phyloP scores from a whole-genome alignment of 768 basidiomycete species.

The Cystobasidiopsis lactophilus region DNA sequence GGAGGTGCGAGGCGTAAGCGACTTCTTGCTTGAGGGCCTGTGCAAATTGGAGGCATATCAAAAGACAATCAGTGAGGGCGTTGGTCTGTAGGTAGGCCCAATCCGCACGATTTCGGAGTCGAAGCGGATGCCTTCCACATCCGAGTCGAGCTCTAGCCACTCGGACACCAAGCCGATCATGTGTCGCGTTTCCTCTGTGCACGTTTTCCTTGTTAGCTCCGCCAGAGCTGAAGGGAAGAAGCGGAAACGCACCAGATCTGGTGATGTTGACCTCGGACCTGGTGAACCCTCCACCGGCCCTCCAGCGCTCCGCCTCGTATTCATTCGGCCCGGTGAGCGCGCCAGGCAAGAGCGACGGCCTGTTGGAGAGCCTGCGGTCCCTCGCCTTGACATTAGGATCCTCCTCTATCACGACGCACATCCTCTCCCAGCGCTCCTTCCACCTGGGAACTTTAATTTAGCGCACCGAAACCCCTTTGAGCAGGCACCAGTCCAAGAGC shows the following conservation, averaged over 20 bases:
- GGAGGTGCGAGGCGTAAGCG: conserved; percentile 76
- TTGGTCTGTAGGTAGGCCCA: conserved; percentile 9
- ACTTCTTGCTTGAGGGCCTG: conserved; percentile 90
- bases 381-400: background rate
- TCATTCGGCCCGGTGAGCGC: conserved; percentile 23
- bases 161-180: conserved; percentile 60
- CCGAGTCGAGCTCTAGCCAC: conserved; percentile 84
- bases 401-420: conserved; percentile 39
- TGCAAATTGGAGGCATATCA: no score
- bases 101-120: conserved; percentile 75
- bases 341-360: background rate
- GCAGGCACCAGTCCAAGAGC: conserved; percentile 28
- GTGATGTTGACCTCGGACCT: conserved; percentile 74
- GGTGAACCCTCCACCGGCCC: conserved; percentile 53
- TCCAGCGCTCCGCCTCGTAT: conserved; percentile 47
- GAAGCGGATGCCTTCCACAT: conserved; percentile 80
- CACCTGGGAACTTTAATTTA: conserved; percentile 65
- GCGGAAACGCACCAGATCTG: conserved; percentile 45
- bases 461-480: no score
- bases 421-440: conserved; percentile 65
- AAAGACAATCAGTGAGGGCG: background rate
- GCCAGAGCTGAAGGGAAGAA: background rate
- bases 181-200: conserved; percentile 31
- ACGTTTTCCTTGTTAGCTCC: background rate
- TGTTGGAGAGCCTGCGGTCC: background rate